Base-by-base conservation (phyloP, 2,329 filamentous ascomycete species). In the Aureobasidium zeae region DNA sequence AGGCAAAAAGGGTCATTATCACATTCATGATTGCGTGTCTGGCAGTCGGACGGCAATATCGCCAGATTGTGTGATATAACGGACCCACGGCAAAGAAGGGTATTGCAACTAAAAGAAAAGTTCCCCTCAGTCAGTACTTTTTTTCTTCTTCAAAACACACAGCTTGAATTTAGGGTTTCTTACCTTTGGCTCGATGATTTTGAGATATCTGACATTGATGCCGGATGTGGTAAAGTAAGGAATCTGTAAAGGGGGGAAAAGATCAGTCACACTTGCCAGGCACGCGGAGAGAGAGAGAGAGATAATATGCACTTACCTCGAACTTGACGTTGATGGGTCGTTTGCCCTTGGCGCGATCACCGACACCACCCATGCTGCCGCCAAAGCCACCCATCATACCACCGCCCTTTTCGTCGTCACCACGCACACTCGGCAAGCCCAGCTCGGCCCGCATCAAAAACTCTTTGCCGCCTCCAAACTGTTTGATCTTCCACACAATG, bases 171-270 rank as follows among this genome's bases (percentile, higher is more conserved):
- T n/a, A n/a, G n/a, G 32, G 19, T 26, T 19, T 51, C 54, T 45
- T 70, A 94, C 89, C 86, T 98, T 98, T 34, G 91, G 91, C 67
- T 98, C 91, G 51, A 94, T 96, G 59, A 98, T 98, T 76, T 98
- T 98, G 63, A 98, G 68, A 64, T 98, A 98, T 58, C 91, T 79
- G 57, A 98, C 91, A 66, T 98, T 93, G 55, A 98, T 98, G 52
- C 91, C 91, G 67, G 85, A 93, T 3, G 93, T 98, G n/a, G 91
- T 98, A 63, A 98, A 98, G 68, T 98, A 98, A n/a, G 91, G 91
- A 60, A 98, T 98, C 71, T 45, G 29, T 6, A 26, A 2, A 32
- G 15, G 2, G 13, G 22, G 11, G n/a, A 21, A 10, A n/a, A 9
- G 15, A 24, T 42, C 15, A 42, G 38, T 11, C 7, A 6, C 11